Conservation (phyloP, 2,329 filamentous ascomycete genomes). For the Grosmannia serpens region DNA sequence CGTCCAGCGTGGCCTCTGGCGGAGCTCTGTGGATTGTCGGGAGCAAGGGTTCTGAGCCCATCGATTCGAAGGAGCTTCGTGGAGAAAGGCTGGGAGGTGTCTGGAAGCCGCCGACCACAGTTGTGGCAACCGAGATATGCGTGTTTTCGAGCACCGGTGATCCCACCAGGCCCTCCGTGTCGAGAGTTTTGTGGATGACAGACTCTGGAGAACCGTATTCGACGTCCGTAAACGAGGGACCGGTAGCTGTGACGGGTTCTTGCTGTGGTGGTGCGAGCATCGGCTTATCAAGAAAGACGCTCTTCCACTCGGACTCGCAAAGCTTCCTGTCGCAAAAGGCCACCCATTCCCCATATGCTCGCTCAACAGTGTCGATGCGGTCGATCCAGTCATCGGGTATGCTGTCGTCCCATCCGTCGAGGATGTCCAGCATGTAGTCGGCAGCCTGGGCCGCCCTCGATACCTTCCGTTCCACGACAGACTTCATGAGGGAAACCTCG, state of each 20-base stretch:
- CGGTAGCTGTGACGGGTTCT: neutral
- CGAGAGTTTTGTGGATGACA: neutral
- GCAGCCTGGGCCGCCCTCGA: slow-evolving; percentile 58
- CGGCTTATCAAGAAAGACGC: neutral
- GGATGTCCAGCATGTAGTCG: slow-evolving; percentile 74
- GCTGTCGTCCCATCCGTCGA: slow-evolving; percentile 76
- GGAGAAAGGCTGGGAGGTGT: neutral
- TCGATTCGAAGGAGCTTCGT: slow-evolving; percentile 7
- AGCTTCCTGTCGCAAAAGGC: slow-evolving; percentile 64
- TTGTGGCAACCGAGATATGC: neutral
- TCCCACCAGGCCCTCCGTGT: neutral
- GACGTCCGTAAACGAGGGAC: neutral
- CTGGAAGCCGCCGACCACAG: slow-evolving; percentile 2
- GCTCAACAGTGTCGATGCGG: slow-evolving; percentile 68
- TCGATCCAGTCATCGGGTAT: slow-evolving; percentile 83
- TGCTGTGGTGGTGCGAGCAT: neutral
- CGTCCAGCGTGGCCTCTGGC: slow-evolving; percentile 17
- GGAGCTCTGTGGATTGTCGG: slow-evolving; percentile 28
- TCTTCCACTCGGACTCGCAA: slow-evolving; percentile 49
- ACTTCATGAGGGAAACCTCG: slow-evolving; percentile 47
- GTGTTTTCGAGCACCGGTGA: neutral
- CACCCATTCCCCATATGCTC: slow-evolving; percentile 69
- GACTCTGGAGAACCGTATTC: neutral
- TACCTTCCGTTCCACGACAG: slow-evolving; percentile 56
- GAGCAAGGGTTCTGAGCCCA: slow-evolving; percentile 15